phyloP scores from a whole-genome alignment of 352 stramenopile genomes.

The Globisporangium solare region DNA sequence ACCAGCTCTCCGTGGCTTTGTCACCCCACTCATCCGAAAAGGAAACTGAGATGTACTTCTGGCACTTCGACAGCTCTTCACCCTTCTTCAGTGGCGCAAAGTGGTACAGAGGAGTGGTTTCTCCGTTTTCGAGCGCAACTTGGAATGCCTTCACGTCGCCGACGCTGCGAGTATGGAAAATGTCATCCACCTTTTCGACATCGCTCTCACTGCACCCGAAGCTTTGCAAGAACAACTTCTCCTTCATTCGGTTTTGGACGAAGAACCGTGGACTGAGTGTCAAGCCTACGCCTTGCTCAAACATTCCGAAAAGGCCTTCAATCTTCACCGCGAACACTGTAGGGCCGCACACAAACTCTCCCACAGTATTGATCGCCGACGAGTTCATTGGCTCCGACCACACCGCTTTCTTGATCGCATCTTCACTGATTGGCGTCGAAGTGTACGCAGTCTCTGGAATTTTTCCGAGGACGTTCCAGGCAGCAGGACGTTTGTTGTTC shows the following conservation, averaged over 20 bases:
- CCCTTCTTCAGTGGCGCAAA: slow-evolving; percentile 74
- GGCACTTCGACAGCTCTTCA: slow-evolving; percentile 46
- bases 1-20: slow-evolving; percentile 61
- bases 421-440: slow-evolving; percentile 43
- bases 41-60: slow-evolving; percentile 82
- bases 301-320: slow-evolving; percentile 76
- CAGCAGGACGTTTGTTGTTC: slow-evolving; percentile 39
- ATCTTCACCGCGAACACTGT: slow-evolving; percentile 81
- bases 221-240: slow-evolving; percentile 72
- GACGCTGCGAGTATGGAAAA: slow-evolving; percentile 65
- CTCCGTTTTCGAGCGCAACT: slow-evolving; percentile 45
- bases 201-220: slow-evolving; percentile 64
- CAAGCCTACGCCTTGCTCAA: slow-evolving; percentile 69
- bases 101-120: slow-evolving; percentile 70
- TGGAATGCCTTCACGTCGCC: slow-evolving; percentile 56
- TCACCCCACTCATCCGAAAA: slow-evolving; percentile 57
- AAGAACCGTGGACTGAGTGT: slow-evolving; percentile 80
- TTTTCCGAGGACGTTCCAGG: slow-evolving; percentile 54
- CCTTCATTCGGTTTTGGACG: slow-evolving; percentile 77
- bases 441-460: slow-evolving; percentile 48
- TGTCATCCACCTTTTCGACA: slow-evolving; percentile 54
- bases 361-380: slow-evolving; percentile 81
- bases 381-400: slow-evolving; percentile 84
- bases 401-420: slow-evolving; percentile 50
- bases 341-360: slow-evolving; percentile 64